A percentile compares a stretch with the other conserved stretches of the same genome.
These are phyloP conservation scores for Tillandsia fasciculata DNA, from an alignment of 176 grass and related monocot species.

Conservation along the genomic window DNA sequence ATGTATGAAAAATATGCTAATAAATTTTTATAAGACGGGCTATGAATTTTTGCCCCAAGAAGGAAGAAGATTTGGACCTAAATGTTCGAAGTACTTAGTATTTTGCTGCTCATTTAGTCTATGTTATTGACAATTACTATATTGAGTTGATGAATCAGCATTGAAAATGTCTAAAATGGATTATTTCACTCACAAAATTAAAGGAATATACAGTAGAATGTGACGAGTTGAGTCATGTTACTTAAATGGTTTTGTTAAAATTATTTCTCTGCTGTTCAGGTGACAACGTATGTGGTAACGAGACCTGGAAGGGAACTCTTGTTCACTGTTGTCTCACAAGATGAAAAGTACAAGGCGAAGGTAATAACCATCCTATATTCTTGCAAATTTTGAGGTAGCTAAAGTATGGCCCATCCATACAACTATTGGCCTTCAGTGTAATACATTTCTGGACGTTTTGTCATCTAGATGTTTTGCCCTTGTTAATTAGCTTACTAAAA, in stretches of 20 bases:
- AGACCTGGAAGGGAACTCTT: slow-evolving; percentile 92
- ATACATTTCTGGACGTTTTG: no score
- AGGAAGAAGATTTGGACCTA: no score
- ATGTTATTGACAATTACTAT: background rate
- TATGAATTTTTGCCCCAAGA: no score
- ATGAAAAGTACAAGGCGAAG: slow-evolving; percentile 99
- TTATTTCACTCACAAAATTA: background rate
- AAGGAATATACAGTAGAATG: background rate
- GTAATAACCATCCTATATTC: slow-evolving; percentile 24
- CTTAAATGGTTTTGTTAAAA: background rate
- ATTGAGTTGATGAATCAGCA: background rate
- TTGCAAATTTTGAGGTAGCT: no score
- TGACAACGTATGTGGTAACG: slow-evolving; percentile 78
- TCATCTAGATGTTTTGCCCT: background rate
- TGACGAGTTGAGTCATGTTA: background rate
- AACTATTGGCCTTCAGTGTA: no score
- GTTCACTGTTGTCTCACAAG: slow-evolving; percentile 90
- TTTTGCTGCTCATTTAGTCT: no score
- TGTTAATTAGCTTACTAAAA: background rate
- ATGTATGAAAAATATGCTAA: no score
- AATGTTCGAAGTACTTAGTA: no score
- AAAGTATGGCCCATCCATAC: no score
- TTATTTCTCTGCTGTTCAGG: slow-evolving; percentile 29
- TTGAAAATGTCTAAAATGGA: background rate
- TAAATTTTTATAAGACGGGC: no score